Base-by-base conservation (phyloP, 164 flowering plant species). In the Vitis rotundifolia region DNA sequence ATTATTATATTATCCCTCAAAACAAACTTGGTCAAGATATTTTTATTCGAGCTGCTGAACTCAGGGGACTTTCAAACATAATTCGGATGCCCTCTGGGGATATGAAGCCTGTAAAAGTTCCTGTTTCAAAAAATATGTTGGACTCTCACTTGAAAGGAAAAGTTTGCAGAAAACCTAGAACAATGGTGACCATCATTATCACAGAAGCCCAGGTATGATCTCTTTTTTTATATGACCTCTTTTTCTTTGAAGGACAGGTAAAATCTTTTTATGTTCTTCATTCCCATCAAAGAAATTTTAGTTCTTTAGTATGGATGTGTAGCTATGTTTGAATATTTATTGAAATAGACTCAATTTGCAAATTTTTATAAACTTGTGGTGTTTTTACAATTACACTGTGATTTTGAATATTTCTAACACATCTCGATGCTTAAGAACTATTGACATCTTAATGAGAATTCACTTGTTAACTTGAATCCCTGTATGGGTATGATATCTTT, bases 1-100 rank as follows among this genome's bases (percentile, higher is more conserved):
- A 81, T 60, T 88, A 86, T 75, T 86, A 66, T 70, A 88, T 95
- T 51, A 81, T 93, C 54, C 98, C 97, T 49, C 87, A 87, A 71
- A 95, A 95, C 77, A 93, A 87, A 75, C 97, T 95, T 78, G 98
- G 97, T 51, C 90, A 83, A 79, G 97, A 95, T 75, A 87, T 95
- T 79, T 95, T 81, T 66, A 80, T 95, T 63, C 83, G 92, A 72
- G 90, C 88, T 55, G 72, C 81, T 74, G 92, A 86, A 79, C 67
- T 73, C 48, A 70, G 77, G 66, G 97, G 95, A 59, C 76, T 82
- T 31, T 61, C 78, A 7, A 78, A 76, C 70, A 75, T 95, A 51
- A 68, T 91, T 22, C 80, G 81, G 81, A 84, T 95, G 98, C 93
- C 93, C 66, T 81, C 97, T 56, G 98, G 97, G 59, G 94, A 87